These are phyloP conservation scores for Agaricus subrufescens DNA, from an alignment of 768 basidiomycete genomes.

Conservation along the genomic window DNA sequence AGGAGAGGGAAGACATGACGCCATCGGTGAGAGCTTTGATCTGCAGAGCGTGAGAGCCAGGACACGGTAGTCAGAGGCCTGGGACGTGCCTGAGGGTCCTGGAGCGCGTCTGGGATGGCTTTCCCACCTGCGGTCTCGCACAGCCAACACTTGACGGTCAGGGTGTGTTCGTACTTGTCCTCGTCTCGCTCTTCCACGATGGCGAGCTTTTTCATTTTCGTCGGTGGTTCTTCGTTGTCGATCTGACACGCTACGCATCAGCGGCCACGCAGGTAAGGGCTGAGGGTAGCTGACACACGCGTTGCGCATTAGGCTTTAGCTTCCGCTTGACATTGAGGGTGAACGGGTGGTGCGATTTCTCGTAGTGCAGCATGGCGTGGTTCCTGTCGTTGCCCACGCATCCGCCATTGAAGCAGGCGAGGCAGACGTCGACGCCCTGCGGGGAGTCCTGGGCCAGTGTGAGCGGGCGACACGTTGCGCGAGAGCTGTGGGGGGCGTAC, in stretches of 20 bases:
- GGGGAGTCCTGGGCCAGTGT: constrained; percentile 52
- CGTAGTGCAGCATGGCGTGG: constrained; percentile 71
- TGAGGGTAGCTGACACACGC: constrained; percentile 46
- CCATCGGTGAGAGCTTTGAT: constrained; percentile 54
- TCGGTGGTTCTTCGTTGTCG: constrained; percentile 77
- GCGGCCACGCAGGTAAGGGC: background rate
- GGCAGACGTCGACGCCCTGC: constrained; percentile 82
- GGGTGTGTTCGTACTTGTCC: constrained; percentile 75
- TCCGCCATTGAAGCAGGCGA: constrained; percentile 92
- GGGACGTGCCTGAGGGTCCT: constrained; percentile 28
- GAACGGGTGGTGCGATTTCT: constrained; percentile 69
- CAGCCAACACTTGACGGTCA: constrained; percentile 70
- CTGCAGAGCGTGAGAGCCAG: constrained; percentile 23
- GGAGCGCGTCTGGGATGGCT: constrained; percentile 35
- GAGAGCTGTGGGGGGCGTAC: constrained; percentile 29
- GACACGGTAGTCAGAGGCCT: background rate
- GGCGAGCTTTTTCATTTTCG: constrained; percentile 86
- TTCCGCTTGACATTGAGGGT: constrained; percentile 78
- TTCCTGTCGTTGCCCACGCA: constrained; percentile 61
- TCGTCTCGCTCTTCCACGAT: constrained; percentile 85
- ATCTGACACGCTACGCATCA: constrained; percentile 33
- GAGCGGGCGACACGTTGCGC: background rate
- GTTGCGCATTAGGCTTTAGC: constrained; percentile 54
- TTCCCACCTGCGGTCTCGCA: constrained; percentile 52
- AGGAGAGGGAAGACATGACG: constrained; percentile 79